Base-by-base conservation (phyloP, 257 asterid genomes). In the Solanum ossicruentum region DNA sequence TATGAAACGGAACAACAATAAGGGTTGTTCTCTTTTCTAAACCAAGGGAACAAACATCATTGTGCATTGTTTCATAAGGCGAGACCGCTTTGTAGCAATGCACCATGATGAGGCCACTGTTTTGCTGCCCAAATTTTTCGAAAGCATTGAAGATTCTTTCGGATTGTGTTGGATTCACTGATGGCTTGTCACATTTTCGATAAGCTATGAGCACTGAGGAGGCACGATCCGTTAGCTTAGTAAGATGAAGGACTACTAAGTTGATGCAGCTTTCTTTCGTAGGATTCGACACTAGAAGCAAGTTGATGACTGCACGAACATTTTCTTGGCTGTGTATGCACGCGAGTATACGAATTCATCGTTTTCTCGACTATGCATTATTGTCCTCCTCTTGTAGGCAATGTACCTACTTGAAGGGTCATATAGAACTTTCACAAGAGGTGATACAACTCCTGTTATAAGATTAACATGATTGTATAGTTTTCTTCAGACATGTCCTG, bases 371-470 rank as follows among this genome's bases (percentile, higher is more conserved):
- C 86, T 82, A 79, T 93, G 96, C 21, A 86, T 90, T 10, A 93
- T 77, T 1, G 94, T 91, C 73, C 96, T 89, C 84, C 96, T 88
- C 87, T 89, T 91, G 89, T 91, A 93, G 84, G 96, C 96, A 23
- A 90, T 83, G 75, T 75, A 91, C 78, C 89, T 88, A 87, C 84
- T 91, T 18, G 94, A 90, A 86, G 96, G 96, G 43, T 92, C 96
- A 39, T 90, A 91, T 21, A 92, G 91, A 82, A 87, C 75, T 84
- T 85, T 90, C 45, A 92, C 92, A 58, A 92, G 86, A 12, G 94
- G 92, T 16, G 94, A 89, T 84, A 93, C 84, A 16, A 91, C 88
- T 21, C 92, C 93, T 28, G 96, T 89, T 84, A 90, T 87, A 49
- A 88, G 65, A 93, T 83, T 57, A 93, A 80, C 88, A 89, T 86